Base-by-base conservation (phyloP, 345 rosid genomes). In the Brassica juncea region DNA sequence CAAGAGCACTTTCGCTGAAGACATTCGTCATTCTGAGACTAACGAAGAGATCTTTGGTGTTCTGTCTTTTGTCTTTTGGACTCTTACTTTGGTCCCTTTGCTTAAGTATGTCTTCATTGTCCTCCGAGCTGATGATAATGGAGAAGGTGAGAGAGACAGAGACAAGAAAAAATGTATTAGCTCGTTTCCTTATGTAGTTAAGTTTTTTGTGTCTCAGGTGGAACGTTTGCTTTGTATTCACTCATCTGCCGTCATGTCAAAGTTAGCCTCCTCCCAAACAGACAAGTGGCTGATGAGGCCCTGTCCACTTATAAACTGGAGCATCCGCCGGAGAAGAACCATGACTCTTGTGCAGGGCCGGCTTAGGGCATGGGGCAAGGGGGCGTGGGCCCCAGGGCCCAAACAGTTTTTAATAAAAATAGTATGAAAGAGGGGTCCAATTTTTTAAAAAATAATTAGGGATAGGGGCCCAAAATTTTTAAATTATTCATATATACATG, bases 1-100 rank as follows among this genome's bases (percentile, higher is more conserved):
- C 73, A 90, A 89, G 85, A 90, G 97, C 85, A 92, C 99, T 77
- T 95, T 95, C 65, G 99, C 98, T 52, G 99, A 95, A 79, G 99
- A 94, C 82, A 94, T 94, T 83, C 86, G 74, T 42, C 99, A 95
- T 80, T 93, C 98, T 1, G 91, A 95, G 19, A 85, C 94, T 6
- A 95, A 95, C 39, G 99, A 93, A 86, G 99, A 95, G 88, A 95
- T 95, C 76, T 93, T 60, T 21, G 99, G 99, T 61, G 99, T 89
- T 82, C 82, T 95, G 10, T 93, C 99, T 34, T 91, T 92, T 60
- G 98, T 95, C 71, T 93, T 95, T 88, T 95, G 99, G 99, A 95
- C 99, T 57, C 89, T 95, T n/a, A 95, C 99, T 83, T 81, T 93
- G 82, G 82, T 95, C 65, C 97, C 99, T 67, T 83, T 95, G 74